Evolutionary conservation across 2,329 filamentous ascomycete species (phyloP), one percentile per base, ranked within the genome.

Genomic region (Tolypocladium cylindrosporum): DNA sequence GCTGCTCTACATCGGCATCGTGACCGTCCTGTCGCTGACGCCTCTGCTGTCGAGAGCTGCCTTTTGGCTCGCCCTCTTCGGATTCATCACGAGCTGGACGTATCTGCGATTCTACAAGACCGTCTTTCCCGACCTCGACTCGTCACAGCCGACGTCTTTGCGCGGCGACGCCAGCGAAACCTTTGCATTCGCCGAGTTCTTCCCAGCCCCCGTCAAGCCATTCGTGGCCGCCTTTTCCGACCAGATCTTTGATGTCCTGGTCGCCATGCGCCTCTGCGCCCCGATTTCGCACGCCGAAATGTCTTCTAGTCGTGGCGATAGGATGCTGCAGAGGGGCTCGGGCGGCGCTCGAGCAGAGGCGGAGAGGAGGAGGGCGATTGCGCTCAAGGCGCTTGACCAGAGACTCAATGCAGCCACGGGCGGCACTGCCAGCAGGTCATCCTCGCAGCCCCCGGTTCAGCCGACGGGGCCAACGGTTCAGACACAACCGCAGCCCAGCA

Each of bases 31-130:
- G 42, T 75, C 79, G 58, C 67, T 85, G 53, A 84, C 82, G 19
- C 82, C 82, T 27, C 70, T 84, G 45, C 75, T 84, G 48, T 77
- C 80, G n/a, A 83, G 87, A 68, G 90, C 91, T 24, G 87, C 91
- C 52, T 80, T 92, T 63, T 84, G 95, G 69, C 83, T 97, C 60
- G 85, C 90, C 56, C 78, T 89, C 71, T 87, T 88, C 65, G 92
- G 91, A 59, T 89, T 99, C 72, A 72, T 97, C 60, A 87, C 87
- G 13, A 91, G 90, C 71, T 99, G 93, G 93, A 90, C 89, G 50
- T 97, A 97, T 73, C 85, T 99, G 21, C 90, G 94, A 64, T 99
- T 97, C 79, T 97, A 90, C 79, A 96, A 96, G 75, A 75, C 79
- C 58, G 83, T 87, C 59, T 87, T 87, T 67, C 84, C 85, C 57